These are phyloP conservation scores for Aegilops longissima DNA, from an alignment of 176 grass and related monocot genomes.

Conservation along the genomic window DNA sequence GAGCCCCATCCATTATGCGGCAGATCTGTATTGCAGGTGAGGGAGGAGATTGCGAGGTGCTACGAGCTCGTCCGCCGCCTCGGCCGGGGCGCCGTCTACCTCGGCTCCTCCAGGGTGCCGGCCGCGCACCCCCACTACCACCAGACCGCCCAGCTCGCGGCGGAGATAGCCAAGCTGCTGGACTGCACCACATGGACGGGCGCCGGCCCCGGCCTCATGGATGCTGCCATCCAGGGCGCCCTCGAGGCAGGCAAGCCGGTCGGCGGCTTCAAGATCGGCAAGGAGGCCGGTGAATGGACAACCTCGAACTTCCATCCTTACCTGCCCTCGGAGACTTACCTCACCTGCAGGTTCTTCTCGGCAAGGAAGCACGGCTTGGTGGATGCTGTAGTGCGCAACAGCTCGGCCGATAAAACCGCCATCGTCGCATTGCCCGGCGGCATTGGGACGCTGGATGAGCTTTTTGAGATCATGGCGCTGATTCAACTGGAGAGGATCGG, in stretches of 20 bases:
- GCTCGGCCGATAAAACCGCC: conserved; percentile 41
- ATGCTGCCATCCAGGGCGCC: conserved; percentile 68
- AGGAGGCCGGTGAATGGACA: conserved; percentile 82
- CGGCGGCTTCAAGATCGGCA: conserved; percentile 78
- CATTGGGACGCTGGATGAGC: conserved; percentile 76
- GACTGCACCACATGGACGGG: conserved; percentile 88
- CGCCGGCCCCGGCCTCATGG: conserved; percentile 82
- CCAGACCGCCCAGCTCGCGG: conserved; percentile 57
- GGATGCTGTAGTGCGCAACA: conserved; percentile 70
- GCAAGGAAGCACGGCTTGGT: conserved; percentile 89
- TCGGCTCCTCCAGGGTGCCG: conserved; percentile 73
- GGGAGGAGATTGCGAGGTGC: conserved; percentile 75
- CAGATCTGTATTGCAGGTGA: conserved; percentile 50
- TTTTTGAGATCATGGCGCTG: conserved; percentile 75
- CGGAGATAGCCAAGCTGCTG: conserved; percentile 66
- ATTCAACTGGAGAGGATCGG: conserved; percentile 87
- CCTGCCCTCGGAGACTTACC: conserved; percentile 57
- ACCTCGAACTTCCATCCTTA: conserved; percentile 75
- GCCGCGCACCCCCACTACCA: conserved; percentile 56
- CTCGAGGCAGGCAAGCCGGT: conserved; percentile 60
- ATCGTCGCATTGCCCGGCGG: conserved; percentile 66
- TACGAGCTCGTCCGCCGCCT: conserved; percentile 77
- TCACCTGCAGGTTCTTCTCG: conserved; percentile 96
- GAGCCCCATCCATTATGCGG: not conserved
- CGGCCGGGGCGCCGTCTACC: conserved; percentile 70